Base-by-base conservation (phyloP, 1,284 basidiomycete species). In the Austroboletus niveus region DNA sequence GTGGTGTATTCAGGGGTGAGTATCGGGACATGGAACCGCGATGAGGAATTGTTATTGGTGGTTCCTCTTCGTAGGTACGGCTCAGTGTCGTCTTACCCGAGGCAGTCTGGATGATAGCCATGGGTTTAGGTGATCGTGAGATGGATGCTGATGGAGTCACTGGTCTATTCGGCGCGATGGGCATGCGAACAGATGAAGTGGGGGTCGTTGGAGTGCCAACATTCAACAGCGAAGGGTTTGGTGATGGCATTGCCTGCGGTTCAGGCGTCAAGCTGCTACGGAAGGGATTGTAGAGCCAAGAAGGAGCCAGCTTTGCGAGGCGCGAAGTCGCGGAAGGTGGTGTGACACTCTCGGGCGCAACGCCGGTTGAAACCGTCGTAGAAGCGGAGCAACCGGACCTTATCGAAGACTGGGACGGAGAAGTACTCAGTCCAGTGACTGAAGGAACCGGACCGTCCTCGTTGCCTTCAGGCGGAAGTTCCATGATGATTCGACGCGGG, bases 201-300 rank as follows among this genome's bases (percentile, higher is more conserved):
- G 74, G 65, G 14, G 63, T 60, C 7, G 61, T 57, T 15, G 65
- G 58, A 17, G 63, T 68, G 11, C 8, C 39, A 38, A 59, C 65
- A 4, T 65, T 70, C 4, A 72, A 75, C 4, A 81, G 70, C 20
- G 76, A 69, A 3, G 39, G 38, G 31, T n/a, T 52, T 1, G 46
- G 54, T 1, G 80, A 78, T 7, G 79, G 79, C 57, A 80, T 77
- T 8, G 79, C 79, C 57, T 86, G 81, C 2, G 84, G 75, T 60
- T 87, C 82, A 53, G 77, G 80, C 14, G 77, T 42, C 52, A 48
- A 75, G 0, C 72, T 79, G 53, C 78, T 81, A 36, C 85, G 74
- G 66, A 91, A 90, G 4, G 84, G 79, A 58, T 82, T 87, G 64
- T 89, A 84, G 8, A 91, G 67, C 89, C 89, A 92, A 8, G 82